Evolutionary conservation across 352 stramenopile genomes (phyloP), one percentile per base, ranked within the genome.

Genomic region (Globisporangium okanoganense): DNA sequence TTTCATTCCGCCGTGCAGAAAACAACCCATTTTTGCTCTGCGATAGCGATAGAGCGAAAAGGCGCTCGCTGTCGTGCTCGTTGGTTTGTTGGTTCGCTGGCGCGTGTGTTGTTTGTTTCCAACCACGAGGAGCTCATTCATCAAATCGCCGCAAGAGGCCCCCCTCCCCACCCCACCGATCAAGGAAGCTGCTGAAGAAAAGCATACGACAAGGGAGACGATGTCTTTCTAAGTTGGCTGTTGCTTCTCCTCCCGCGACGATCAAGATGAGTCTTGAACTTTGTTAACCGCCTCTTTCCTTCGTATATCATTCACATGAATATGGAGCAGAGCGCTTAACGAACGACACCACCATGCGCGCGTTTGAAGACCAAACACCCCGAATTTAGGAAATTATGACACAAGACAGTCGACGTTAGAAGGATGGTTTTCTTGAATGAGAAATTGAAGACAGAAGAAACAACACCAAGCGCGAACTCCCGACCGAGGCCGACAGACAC

Each of bases 221-320:
- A 92, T 92, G 82, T 88, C 82, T 92, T 92, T 92, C 82, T 92
- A 92, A 92, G 79, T 89, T 84, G 82, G 79, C 81, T 75, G 68
- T 75, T 48, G 49, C 58, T 60, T 66, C 78, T 87, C 79, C 85
- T 76, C 66, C 60, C 76, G 69, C 80, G 78, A 67, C 69, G 72
- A 79, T 88, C 78, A 88, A 80, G 76, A 87, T 84, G 75, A 87
- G 62, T 89, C 79, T 82, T 89, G 75, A 82, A 69, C 74, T 73
- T 60, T 77, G 64, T 75, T 74, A 73, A 78, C 63, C 72, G 84
- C 63, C 76, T 81, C 69, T 72, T 76, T 87, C 78, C 60, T 66
- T 66, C 71, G 71, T 91, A 85, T 77, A 14, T 69, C 72, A 55
- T 72, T 25, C 60, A 35, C 60, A 82, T 86, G 74, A 78, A 70